phyloP scores from a whole-genome alignment of 371 early-diverging fungal species.

The Mortierella sp. region DNA sequence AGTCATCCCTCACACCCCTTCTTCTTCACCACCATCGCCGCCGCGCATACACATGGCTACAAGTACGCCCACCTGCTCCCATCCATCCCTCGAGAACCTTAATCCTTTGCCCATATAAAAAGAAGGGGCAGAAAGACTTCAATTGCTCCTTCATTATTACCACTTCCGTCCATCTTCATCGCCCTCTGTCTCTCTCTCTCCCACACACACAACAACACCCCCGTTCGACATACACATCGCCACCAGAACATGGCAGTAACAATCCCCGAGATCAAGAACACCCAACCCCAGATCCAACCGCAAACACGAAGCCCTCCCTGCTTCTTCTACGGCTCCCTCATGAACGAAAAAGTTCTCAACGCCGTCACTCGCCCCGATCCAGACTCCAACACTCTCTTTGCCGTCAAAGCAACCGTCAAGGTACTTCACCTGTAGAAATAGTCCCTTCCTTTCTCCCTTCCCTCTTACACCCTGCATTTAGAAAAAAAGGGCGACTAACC shows the following conservation, averaged over 20 bases:
- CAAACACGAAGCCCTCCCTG: constrained; percentile 26
- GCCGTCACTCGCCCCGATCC: constrained; percentile 29
- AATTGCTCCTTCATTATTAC: too few species aligned
- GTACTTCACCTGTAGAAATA: not conserved
- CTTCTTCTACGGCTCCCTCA: constrained; percentile 50
- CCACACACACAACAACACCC: too few species aligned
- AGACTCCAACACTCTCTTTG: constrained; percentile 19
- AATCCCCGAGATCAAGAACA: too few species aligned
- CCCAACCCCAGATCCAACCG: not conserved
- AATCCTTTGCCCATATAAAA: not conserved
- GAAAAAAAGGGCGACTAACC: not conserved
- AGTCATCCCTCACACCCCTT: not conserved
- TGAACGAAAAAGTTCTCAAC: constrained; percentile 42
- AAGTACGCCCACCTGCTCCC: not conserved
- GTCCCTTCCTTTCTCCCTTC: too few species aligned
- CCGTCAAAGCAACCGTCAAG: constrained; percentile 30
- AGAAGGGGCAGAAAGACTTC: too few species aligned
- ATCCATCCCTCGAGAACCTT: not conserved
- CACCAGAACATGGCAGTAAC: not conserved
- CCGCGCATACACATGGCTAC: not conserved
- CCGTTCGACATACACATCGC: too few species aligned
- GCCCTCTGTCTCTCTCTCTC: too few species aligned
- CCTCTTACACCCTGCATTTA: too few species aligned
- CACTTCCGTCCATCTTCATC: too few species aligned
- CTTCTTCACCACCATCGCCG: not conserved